Evolutionary conservation across 768 basidiomycete species (phyloP).

Genomic region (Tricholoma terreum): DNA sequence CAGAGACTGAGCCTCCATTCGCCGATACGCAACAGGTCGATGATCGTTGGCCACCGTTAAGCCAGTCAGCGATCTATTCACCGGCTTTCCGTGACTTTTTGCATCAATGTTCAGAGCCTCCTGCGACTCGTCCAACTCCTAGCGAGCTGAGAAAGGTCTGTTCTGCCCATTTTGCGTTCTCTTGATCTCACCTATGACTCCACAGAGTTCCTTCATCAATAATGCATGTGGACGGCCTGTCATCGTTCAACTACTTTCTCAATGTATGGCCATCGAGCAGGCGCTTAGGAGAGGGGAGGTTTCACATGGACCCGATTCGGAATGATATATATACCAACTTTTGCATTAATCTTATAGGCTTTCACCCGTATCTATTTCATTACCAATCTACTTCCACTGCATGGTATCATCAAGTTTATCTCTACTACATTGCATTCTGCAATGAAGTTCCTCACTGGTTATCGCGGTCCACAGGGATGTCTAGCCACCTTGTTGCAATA

Average conservation of each 20-base stretch:
- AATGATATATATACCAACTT: slow-evolving; percentile 15
- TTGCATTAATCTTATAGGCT: slow-evolving; percentile 18
- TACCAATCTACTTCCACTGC: slow-evolving; percentile 37
- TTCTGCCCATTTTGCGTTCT: slow-evolving; percentile 2
- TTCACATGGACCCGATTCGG: slow-evolving; percentile 13
- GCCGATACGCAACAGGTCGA: slow-evolving; percentile 52
- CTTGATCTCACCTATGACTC: background rate
- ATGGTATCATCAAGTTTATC: slow-evolving; percentile 72
- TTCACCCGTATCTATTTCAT: slow-evolving; percentile 18
- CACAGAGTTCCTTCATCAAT: slow-evolving; percentile 60
- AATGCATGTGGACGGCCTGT: slow-evolving; percentile 67
- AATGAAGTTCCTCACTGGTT: slow-evolving; percentile 70
- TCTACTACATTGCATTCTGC: slow-evolving; percentile 76
- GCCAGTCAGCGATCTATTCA: slow-evolving; percentile 58
- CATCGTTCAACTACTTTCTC: slow-evolving; percentile 62
- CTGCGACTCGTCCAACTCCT: slow-evolving; percentile 52
- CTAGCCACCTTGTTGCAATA: too few species aligned
- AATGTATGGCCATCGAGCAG: slow-evolving; percentile 68
- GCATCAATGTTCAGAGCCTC: slow-evolving; percentile 60
- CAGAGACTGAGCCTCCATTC: slow-evolving; percentile 74
- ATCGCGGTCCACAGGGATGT: too few species aligned
- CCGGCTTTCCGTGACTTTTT: slow-evolving; percentile 74
- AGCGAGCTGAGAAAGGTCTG: slow-evolving; percentile 57
- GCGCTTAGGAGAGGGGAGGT: slow-evolving; percentile 26
- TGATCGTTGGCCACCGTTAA: slow-evolving; percentile 63